These are phyloP conservation scores for Tulasnella sp. DNA, from an alignment of 768 basidiomycete species.

Conservation along the genomic window DNA sequence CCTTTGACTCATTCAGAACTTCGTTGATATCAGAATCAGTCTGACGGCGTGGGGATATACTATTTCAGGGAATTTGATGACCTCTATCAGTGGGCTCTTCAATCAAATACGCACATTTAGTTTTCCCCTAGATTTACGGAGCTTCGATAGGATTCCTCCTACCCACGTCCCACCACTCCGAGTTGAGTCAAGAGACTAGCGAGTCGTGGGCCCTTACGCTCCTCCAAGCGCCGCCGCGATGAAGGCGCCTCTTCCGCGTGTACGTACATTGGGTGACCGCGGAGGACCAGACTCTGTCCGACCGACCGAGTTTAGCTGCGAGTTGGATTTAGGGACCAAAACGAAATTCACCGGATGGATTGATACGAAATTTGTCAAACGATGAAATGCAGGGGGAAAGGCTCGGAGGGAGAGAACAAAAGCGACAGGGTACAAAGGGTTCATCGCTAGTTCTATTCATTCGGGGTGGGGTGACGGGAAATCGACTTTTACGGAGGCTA, in stretches of 20 bases:
- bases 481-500: not conserved
- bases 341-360: not conserved
- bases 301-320: not conserved
- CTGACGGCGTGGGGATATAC: not conserved
- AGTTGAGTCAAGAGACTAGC: too few species aligned
- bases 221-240: not conserved
- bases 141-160: too few species aligned
- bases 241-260: not conserved
- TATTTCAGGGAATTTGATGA: not conserved
- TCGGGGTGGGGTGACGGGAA: not conserved
- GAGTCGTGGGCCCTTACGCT: too few species aligned
- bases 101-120: not conserved
- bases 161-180: too few species aligned
- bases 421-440: not conserved
- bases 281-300: not conserved
- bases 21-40: not conserved
- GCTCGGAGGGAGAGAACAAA: not conserved
- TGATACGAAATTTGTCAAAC: not conserved
- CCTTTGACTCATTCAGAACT: not conserved
- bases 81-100: not conserved
- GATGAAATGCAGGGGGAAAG: not conserved
- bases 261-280: not conserved
- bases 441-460: not conserved
- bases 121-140: not conserved
- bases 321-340: not conserved